Evolutionary conservation across 495 filamentous ascomycete species (phyloP), one percentile per base, ranked within the genome.

Genomic region (Apodospora peruviana): DNA sequence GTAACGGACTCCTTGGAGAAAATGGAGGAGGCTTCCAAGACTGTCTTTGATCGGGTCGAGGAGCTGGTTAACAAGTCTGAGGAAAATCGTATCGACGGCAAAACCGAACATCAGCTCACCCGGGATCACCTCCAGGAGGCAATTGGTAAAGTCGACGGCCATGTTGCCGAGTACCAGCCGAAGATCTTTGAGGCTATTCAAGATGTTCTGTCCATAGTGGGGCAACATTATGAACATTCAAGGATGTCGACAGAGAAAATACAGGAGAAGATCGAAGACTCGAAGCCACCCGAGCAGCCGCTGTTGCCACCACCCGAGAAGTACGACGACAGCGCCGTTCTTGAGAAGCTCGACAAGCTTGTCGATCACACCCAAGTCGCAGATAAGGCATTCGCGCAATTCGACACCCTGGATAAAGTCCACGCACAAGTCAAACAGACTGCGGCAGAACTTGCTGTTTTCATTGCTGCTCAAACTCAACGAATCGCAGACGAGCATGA

Each of bases 391-490:
- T 76, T 80, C 48, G 66, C 75, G 3, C 82, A 85, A 42, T 69
- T 87, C 4, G 84, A 85, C 51, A 86, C 88, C 42, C 77, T 99
- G 8, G 88, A 95, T 55, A 79, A 90, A 59, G 91, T 97, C 53
- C 90, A 96, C 61, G 76, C 85, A 57, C 85, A 96, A 52, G 90
- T 99, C 37, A 83, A 87, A 62, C 73, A 82, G 38, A 95, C 88
- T n/a, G 86, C 91, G 0, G 82, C 81, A 19, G 87, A 88, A 58
- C 84, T 99, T 55, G 83, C 83, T n/a, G 81, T 84, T 35, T 96
- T 96, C 69, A 79, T 97, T 32, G 77, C 81, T 9, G 75, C 78
- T 2, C 93, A 97, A 61, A 88, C 86, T 16, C 79, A 81, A 43
- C 78, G 87, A 10, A 84, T 93, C 27, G 78, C 83, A 1, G 83